phyloP scores from a whole-genome alignment of 352 stramenopile genomes.

The Pythium utonaiense region DNA sequence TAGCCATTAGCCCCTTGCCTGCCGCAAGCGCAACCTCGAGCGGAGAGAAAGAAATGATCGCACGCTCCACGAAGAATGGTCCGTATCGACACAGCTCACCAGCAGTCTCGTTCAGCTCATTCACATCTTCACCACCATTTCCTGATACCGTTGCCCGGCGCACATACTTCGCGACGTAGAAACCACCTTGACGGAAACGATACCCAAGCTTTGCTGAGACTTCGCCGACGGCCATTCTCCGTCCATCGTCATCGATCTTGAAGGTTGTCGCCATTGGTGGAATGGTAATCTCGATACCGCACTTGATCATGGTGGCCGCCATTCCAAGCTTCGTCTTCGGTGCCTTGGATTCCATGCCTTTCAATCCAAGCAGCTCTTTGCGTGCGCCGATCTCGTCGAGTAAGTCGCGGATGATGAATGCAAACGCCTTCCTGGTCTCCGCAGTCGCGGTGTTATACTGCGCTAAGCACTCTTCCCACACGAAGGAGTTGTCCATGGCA shows the following conservation, averaged over 20 bases:
- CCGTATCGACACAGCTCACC: constrained; percentile 51
- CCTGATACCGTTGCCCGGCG: constrained; percentile 15
- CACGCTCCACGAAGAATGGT: constrained; percentile 39
- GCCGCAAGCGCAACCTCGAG: constrained; percentile 22
- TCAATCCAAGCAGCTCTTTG: constrained; percentile 31
- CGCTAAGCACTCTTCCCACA: constrained; percentile 46
- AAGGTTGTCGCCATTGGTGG: constrained; percentile 1
- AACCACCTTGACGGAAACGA: constrained; percentile 31
- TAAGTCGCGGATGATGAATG: constrained; percentile 47
- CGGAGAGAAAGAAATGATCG: constrained; percentile 21
- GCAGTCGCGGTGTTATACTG: constrained; percentile 27
- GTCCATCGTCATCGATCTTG: constrained; percentile 1
- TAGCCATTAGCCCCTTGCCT: constrained; percentile 17
- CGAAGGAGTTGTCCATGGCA: constrained; percentile 28
- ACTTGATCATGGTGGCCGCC: constrained; percentile 15
- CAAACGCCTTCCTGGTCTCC: constrained; percentile 30
- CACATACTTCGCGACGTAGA: constrained; percentile 51
- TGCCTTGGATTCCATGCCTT: background rate
- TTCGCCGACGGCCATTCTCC: constrained; percentile 15
- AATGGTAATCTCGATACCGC: constrained; percentile 29
- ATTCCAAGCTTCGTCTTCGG: constrained; percentile 12
- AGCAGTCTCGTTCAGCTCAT: constrained; percentile 11
- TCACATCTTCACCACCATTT: background rate
- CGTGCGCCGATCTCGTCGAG: constrained; percentile 44
- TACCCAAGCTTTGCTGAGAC: constrained; percentile 20